These are phyloP conservation scores for Naganishia sp. DNA, from an alignment of 1,284 basidiomycete genomes.

Conservation along the genomic window DNA sequence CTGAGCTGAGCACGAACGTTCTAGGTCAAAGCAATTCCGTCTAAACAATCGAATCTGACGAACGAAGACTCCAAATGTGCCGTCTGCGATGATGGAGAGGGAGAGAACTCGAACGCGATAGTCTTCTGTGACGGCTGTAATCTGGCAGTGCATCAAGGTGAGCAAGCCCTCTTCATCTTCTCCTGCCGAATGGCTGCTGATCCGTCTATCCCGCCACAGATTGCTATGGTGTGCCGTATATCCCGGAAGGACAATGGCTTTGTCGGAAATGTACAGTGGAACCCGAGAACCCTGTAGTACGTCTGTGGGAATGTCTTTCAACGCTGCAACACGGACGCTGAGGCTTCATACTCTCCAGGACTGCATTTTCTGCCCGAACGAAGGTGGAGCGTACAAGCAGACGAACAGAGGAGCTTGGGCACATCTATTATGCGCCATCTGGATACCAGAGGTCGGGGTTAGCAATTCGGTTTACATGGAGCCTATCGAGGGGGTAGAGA, in stretches of 20 bases:
- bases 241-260: conserved; percentile 99
- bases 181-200: not conserved
- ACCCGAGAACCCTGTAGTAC: conserved; percentile 89
- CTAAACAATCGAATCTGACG: conserved; percentile 71
- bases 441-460: conserved; percentile 93
- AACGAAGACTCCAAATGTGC: conserved; percentile 94
- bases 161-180: conserved; percentile 36
- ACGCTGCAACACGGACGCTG: not conserved
- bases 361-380: conserved; percentile 91
- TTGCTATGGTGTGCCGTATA: conserved; percentile 98
- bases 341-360: conserved; percentile 59
- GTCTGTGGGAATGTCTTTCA: conserved; percentile 43
- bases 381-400: conserved; percentile 98
- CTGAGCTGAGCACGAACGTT: not conserved
- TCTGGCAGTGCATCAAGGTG: conserved; percentile 95
- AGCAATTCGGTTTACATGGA: conserved; percentile 98
- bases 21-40: conserved; percentile 86
- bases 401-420: conserved; percentile 86
- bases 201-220: conserved; percentile 59
- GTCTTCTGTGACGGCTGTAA: conserved; percentile 99
- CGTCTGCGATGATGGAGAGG: conserved; percentile 97
- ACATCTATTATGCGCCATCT: conserved; percentile 94
- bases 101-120: conserved; percentile 97
- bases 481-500: conserved; percentile 87
- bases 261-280: conserved; percentile 98